Conservation (phyloP, 2,329 filamentous ascomycete genomes). For the Aotearoamyces nothofagi region DNA sequence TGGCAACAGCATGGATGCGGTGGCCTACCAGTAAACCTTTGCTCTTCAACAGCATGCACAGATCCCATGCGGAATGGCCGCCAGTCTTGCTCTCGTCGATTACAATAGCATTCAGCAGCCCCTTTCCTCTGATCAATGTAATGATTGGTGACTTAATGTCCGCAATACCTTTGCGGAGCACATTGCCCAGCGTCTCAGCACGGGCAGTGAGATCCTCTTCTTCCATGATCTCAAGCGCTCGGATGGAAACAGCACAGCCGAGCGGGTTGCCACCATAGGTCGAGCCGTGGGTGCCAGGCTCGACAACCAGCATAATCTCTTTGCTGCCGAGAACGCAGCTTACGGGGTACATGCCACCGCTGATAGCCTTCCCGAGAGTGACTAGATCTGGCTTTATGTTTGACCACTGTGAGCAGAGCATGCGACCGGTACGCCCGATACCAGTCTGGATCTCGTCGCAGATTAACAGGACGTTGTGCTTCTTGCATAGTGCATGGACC, state of each 20-base stretch:
- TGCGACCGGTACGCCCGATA: constrained; percentile 84
- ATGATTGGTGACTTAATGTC: constrained; percentile 71
- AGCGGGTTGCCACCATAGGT: constrained; percentile 98
- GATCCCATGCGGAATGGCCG: constrained; percentile 85
- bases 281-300: constrained; percentile 91
- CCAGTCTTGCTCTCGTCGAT: constrained; percentile 81
- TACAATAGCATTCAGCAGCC: constrained; percentile 86
- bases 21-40: constrained; percentile 77
- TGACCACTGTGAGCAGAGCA: constrained; percentile 79
- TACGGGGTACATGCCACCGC: constrained; percentile 97
- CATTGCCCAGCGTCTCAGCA: constrained; percentile 64
- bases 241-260: constrained; percentile 88
- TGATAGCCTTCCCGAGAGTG: constrained; percentile 89
- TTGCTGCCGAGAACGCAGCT: constrained; percentile 78
- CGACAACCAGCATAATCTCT: constrained; percentile 89
- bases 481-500: constrained; percentile 70
- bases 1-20: constrained; percentile 2
- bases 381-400: constrained; percentile 87
- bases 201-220: constrained; percentile 80
- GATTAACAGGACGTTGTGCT: constrained; percentile 86
- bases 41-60: constrained; percentile 88
- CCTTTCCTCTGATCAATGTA: constrained; percentile 74
- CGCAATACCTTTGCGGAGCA: constrained; percentile 67
- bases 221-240: constrained; percentile 82
- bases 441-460: constrained; percentile 96